Evolutionary conservation across 257 asterid species (phyloP).

Genomic region (Voacanga thouarsii): DNA sequence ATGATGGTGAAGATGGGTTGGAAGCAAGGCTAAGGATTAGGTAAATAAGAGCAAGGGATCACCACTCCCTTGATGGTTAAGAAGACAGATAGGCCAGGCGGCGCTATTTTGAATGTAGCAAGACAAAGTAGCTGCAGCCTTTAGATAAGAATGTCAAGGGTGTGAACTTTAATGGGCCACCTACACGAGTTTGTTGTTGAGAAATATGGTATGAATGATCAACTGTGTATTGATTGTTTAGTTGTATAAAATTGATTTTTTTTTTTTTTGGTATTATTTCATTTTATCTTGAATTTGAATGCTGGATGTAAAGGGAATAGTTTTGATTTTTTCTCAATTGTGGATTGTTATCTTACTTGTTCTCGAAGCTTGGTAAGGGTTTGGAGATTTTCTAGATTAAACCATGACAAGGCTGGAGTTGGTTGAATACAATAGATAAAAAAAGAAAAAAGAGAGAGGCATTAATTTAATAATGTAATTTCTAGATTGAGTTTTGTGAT

Average conservation of each 20-base stretch:
- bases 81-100: constrained; percentile 93
- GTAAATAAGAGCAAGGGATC: constrained; percentile 91
- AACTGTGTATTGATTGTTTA: background rate
- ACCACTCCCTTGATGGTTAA: constrained; percentile 87
- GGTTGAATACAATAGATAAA: background rate
- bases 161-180: constrained; percentile 73
- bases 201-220: constrained; percentile 66
- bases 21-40: constrained; percentile 92
- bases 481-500: background rate
- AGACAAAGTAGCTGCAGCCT: constrained; percentile 43
- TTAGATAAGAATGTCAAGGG: constrained; percentile 69
- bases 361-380: background rate
- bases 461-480: background rate
- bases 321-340: background rate
- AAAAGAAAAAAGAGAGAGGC: background rate
- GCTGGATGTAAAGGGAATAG: no score
- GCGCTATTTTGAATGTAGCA: constrained; percentile 84
- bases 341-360: background rate
- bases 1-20: constrained; percentile 99
- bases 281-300: no score
- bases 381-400: background rate
- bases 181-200: constrained; percentile 75
- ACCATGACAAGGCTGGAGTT: background rate
- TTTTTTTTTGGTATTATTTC: no score
- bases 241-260: background rate